phyloP scores from a whole-genome alignment of 495 filamentous ascomycete species.

The Xylaria sp. region DNA sequence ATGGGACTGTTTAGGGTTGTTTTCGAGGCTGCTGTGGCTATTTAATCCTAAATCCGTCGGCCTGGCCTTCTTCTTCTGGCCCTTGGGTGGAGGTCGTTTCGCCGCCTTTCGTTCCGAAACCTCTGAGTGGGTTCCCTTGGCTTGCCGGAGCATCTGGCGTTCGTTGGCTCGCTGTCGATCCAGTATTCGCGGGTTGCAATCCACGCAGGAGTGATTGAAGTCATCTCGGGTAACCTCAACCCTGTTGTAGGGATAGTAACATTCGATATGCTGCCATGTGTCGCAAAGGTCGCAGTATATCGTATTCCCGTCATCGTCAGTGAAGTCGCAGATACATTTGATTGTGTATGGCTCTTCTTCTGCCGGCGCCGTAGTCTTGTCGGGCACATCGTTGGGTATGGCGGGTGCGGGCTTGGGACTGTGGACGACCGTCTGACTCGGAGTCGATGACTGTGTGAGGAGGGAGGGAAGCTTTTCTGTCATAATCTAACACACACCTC shows the following conservation, averaged over 20 bases:
- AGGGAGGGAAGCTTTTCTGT: constrained; percentile 81
- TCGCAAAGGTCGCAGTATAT: constrained; percentile 95
- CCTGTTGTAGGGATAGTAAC: constrained; percentile 79
- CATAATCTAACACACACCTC: constrained; percentile 81
- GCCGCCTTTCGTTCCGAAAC: constrained; percentile 61
- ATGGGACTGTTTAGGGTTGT: constrained; percentile 45
- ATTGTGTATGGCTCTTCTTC: constrained; percentile 95
- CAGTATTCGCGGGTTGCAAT: constrained; percentile 78
- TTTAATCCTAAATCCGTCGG: constrained; percentile 59
- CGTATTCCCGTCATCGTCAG: constrained; percentile 96
- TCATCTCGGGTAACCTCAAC: constrained; percentile 73
- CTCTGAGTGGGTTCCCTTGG: constrained; percentile 63
- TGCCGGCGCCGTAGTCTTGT: constrained; percentile 55
- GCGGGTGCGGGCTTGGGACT: constrained; percentile 56
- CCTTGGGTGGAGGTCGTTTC: constrained; percentile 73
- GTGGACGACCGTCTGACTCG: constrained; percentile 57
- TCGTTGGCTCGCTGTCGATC: constrained; percentile 75
- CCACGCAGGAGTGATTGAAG: constrained; percentile 80
- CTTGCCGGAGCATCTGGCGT: constrained; percentile 54
- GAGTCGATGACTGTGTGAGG: constrained; percentile 60
- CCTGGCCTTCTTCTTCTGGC: constrained; percentile 76
- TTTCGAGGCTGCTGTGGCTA: constrained; percentile 47
- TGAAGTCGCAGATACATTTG: constrained; percentile 92
- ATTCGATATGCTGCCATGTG: constrained; percentile 97
- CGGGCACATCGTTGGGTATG: constrained; percentile 61